A percentile compares a stretch with the other conserved stretches of the same genome.
phyloP scores from a whole-genome alignment of 1,284 basidiomycete genomes.

The Pisolithus thermaeus region DNA sequence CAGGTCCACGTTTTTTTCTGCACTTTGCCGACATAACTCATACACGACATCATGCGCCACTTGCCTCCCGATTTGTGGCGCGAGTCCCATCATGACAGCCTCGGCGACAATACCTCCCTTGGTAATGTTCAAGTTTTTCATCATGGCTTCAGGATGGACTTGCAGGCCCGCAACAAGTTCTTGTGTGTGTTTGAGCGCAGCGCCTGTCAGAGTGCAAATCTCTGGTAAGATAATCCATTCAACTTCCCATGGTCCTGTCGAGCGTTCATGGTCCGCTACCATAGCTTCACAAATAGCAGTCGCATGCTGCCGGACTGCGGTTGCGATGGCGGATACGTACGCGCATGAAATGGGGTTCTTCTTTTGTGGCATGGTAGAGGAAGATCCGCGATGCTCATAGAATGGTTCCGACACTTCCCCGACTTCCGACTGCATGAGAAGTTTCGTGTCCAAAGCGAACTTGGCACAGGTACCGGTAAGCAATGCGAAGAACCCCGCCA shows the following conservation, averaged over 20 bases:
- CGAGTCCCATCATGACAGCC: constrained; percentile 42
- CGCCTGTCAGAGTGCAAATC: constrained; percentile 36
- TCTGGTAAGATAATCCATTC: constrained; percentile 43
- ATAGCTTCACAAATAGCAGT: constrained; percentile 37
- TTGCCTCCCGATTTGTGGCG: constrained; percentile 35
- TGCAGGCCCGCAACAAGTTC: constrained; percentile 33
- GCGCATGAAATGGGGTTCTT: constrained; percentile 38
- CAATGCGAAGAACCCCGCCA: constrained; percentile 36
- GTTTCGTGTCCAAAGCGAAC: constrained; percentile 38
- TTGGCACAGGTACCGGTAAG: constrained; percentile 39
- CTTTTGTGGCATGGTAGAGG: constrained; percentile 44
- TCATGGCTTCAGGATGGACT: constrained; percentile 35
- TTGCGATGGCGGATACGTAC: constrained; percentile 37
- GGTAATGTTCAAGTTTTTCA: constrained; percentile 32
- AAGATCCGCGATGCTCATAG: constrained; percentile 36
- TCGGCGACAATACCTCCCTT: constrained; percentile 37
- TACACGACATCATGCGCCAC: constrained; percentile 39
- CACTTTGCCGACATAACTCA: constrained; percentile 31
- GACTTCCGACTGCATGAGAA: constrained; percentile 42
- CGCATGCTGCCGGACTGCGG: constrained; percentile 34
- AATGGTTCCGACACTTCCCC: constrained; percentile 39
- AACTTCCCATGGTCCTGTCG: constrained; percentile 43
- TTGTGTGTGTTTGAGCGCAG: constrained; percentile 32
- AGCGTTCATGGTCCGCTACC: constrained; percentile 43
- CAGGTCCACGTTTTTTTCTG: constrained; percentile 23